Base-by-base conservation (phyloP, 2,329 filamentous ascomycete species). In the Chrysoporthe puriensis region DNA sequence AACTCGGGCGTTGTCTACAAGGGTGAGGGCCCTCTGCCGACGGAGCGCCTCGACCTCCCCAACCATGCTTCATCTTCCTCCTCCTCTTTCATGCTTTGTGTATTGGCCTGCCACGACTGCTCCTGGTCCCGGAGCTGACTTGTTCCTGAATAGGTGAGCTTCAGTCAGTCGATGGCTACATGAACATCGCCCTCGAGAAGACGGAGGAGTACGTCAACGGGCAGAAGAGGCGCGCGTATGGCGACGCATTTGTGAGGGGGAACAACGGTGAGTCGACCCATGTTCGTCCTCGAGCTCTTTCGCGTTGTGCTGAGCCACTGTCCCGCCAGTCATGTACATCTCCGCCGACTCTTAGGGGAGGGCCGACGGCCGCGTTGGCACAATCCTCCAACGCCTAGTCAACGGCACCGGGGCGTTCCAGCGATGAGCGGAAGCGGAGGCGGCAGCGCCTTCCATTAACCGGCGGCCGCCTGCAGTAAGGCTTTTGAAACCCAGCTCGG, bases 1-100 rank as follows among this genome's bases (percentile, higher is more conserved):
- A 99, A 99, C 82, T 97, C 94, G n/a, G 96, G 96, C 65, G 94
- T 97, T 69, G 90, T 98, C 71, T 99, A 97, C 86, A 97, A 96
- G 87, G 96, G 95, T 95, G 18, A 46, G 13, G n/a, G n/a, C 13
- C 52, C 36, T 7, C 16, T 36, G 26, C 52, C 14, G 26, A 7
- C 34, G 13, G 16, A 50, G 18, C 46, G 21, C 8, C 46, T 9
- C n/a, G n/a, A 8, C 4, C 16, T 8, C 44, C 16, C 52, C 6
- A 8, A 16, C 5, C 3, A 8, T 54, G n/a, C 14, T 54, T 54
- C 21, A 4, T 13, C 54, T 18, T 13, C 34, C 76, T 61, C 76
- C 59, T 40, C 18, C 6, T 48, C 46, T 50, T 11, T 9, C 18
- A 7, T 50, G 46, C n/a, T 50, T 50, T 50, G 46, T 8, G n/a